Conservation (phyloP, 192 early-diverging fungal genomes). For the Entomortierella lignicola region DNA sequence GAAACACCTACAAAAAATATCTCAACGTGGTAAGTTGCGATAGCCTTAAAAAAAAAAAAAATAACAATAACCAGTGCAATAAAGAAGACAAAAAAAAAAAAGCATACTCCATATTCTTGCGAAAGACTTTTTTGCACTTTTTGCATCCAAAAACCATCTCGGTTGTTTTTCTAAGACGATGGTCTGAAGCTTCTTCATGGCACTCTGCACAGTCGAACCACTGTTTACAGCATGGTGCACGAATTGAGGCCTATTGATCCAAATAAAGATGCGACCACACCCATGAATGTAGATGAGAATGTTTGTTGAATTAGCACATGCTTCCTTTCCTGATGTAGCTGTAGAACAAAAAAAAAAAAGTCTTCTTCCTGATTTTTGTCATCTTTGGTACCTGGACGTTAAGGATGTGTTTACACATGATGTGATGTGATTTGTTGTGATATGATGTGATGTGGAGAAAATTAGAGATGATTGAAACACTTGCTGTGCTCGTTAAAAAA, state of each 20-base stretch:
- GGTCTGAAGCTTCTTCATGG: constrained; percentile 84
- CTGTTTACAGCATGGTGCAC: constrained; percentile 91
- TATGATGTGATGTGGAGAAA: too few species aligned
- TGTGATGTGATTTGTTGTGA: not conserved
- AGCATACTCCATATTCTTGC: constrained; percentile 81
- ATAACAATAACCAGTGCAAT: not conserved
- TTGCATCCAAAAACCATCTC: constrained; percentile 99
- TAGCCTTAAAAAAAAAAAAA: too few species aligned
- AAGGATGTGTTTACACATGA: constrained; percentile 96
- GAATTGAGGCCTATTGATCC: constrained; percentile 79
- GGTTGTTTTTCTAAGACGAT: constrained; percentile 78
- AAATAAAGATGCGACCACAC: too few species aligned
- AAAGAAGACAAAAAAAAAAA: not conserved
- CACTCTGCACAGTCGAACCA: constrained; percentile 99
- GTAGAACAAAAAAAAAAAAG: too few species aligned
- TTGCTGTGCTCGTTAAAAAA: too few species aligned
- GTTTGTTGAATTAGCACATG: too few species aligned
- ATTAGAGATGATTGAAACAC: too few species aligned
- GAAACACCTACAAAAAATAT: constrained; percentile 71
- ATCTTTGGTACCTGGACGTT: constrained; percentile 87
- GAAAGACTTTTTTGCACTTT: constrained; percentile 98
- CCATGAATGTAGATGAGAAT: not conserved
- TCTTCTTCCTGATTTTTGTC: not conserved
- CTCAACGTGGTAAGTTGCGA: too few species aligned
- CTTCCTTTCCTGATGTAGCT: not conserved